phyloP scores from a whole-genome alignment of 345 rosid genomes.

The Melaleuca quinquenervia region DNA sequence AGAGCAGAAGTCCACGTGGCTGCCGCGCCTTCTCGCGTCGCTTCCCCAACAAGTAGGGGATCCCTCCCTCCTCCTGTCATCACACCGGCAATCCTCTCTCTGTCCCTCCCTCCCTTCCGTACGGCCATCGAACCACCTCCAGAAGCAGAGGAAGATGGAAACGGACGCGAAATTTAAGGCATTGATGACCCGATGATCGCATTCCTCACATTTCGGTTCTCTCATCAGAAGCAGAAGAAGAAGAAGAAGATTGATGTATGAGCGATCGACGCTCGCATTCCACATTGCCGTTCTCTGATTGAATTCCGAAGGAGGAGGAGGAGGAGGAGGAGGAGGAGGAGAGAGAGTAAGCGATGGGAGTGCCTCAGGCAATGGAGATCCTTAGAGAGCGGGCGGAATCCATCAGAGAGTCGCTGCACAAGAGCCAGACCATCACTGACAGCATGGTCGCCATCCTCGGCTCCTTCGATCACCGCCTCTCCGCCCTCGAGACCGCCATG shows the following conservation, averaged over 20 bases:
- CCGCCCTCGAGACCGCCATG: slow-evolving; percentile 98
- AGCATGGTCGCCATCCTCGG: slow-evolving; percentile 90
- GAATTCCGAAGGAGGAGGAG: neutral
- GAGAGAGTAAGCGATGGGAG: neutral
- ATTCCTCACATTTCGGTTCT: neutral
- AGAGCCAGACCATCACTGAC: slow-evolving; percentile 86
- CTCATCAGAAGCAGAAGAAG: neutral
- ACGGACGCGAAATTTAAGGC: neutral
- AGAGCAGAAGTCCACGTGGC: neutral
- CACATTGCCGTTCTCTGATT: neutral
- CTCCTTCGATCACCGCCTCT: slow-evolving; percentile 95
- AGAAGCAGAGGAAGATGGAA: neutral
- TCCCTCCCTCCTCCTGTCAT: neutral
- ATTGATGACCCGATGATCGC: neutral
- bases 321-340: neutral
- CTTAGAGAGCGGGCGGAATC: slow-evolving; percentile 46
- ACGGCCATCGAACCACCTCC: neutral
- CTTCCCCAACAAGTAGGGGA: neutral
- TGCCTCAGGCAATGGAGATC: slow-evolving; percentile 30
- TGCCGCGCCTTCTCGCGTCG: neutral
- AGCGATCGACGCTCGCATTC: neutral
- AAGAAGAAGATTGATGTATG: neutral
- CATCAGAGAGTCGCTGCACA: slow-evolving; percentile 58
- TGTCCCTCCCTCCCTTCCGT: neutral
- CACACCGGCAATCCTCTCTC: neutral